Base-by-base conservation (phyloP, 352 stramenopile species). In the Phytophthora vignae region DNA sequence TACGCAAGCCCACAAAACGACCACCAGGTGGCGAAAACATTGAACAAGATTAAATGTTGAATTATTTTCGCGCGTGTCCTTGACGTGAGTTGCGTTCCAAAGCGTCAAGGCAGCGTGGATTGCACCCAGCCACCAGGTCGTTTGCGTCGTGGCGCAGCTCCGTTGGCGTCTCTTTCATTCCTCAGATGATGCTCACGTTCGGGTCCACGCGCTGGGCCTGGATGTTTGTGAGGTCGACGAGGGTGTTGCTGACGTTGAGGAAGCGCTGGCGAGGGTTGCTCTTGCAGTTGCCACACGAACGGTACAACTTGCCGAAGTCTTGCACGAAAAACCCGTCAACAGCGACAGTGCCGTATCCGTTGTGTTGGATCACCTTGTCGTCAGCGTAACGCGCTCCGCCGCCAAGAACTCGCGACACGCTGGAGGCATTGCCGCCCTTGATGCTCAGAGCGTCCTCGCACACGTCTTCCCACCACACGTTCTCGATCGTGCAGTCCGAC, bases 381-480 rank as follows among this genome's bases (percentile, higher is more conserved):
- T 85, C 74, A 7, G 78, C 81, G 40, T 81, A 73, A 14, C 76
- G 76, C 4, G 80, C 80, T 27, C 81, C 81, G 12, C 81, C 72
- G 36, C 76, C 81, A 4, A 78, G 57, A 15, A 88, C 69, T 3
- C 48, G 63, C 7, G 76, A 76, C 0, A 85, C 69, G 46, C 70
- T 83, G 2, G 46, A 66, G 0, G 66, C 60, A n/a, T 65, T 56
- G n/a, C 80, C 80, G 27, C 70, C 73, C 12, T 84, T 87, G 69
- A 85, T 74, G 12, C 66, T 77, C 15, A 82, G 52, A 6, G 74
- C 79, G 33, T 81, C 73, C 48, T 81, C 73, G 50, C 69, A 81
- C 40, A 79, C 73, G 25, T 77, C 69, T 27, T 73, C 69, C 69
- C 69, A 77, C 69, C 69, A 73, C 25, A 73, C 69, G 53, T 76